Percentiles rank a stretch among this genome's conserved stretches.
Evolutionary conservation across 305 asterid species (phyloP).

Genomic region (Salvia sclarea): DNA sequence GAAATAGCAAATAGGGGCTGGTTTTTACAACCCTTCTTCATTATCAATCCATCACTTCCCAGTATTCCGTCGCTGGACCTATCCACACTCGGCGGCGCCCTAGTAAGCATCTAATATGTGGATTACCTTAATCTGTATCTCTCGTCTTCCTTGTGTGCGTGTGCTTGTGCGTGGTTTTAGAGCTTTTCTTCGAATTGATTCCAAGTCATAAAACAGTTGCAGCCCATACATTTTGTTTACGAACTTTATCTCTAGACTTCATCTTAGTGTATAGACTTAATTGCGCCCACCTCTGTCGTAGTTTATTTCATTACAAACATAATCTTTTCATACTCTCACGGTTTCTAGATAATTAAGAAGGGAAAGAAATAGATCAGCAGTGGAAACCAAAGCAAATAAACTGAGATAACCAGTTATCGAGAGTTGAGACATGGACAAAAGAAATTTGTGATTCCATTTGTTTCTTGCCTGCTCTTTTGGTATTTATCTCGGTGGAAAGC

Average conservation of each 20-base stretch:
- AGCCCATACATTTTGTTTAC: background rate
- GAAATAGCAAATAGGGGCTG: background rate
- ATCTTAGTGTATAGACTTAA: background rate
- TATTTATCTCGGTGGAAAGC: background rate
- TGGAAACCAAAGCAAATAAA: conserved; percentile 6
- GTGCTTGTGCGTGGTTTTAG: background rate
- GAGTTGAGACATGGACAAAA: background rate
- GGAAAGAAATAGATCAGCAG: background rate
- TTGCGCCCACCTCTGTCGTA: background rate
- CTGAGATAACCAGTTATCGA: background rate
- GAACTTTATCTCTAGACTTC: background rate
- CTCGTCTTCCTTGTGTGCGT: background rate
- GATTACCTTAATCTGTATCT: background rate
- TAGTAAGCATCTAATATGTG: background rate
- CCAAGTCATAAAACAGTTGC: background rate
- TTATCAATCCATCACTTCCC: background rate
- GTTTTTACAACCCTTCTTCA: too few species aligned
- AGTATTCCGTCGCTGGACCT: background rate
- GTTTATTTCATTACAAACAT: background rate
- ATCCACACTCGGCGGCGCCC: background rate
- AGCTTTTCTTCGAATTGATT: background rate
- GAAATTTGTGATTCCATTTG: background rate
- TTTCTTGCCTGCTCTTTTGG: background rate
- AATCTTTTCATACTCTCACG: background rate
- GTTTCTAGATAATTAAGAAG: background rate